A percentile compares a stretch with the other conserved stretches of the same genome.
Conservation (phyloP, 345 rosid genomes). For the Ricinus communis region DNA sequence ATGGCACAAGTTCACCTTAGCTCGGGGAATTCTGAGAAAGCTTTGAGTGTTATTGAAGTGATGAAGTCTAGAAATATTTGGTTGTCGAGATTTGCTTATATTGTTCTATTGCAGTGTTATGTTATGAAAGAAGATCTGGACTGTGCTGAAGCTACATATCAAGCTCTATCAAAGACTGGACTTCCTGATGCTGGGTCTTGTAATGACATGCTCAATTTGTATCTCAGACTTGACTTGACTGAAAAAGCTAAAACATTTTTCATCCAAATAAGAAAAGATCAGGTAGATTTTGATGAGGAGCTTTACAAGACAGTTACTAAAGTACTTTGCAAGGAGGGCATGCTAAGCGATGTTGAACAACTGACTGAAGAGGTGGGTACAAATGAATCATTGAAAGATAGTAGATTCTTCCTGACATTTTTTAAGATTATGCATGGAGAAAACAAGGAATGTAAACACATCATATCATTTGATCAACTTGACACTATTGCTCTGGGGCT, state of each 20-base stretch:
- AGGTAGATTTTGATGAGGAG: constrained; percentile 52
- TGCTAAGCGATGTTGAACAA: constrained; percentile 50
- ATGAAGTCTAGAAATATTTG: constrained; percentile 70
- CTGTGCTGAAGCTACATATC: constrained; percentile 74
- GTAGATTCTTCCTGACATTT: constrained; percentile 60
- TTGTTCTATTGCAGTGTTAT: constrained; percentile 77
- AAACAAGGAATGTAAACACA: constrained; percentile 21
- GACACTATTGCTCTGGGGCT: constrained; percentile 55
- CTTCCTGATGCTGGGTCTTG: constrained; percentile 78
- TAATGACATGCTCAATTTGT: constrained; percentile 72
- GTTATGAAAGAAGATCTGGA: constrained; percentile 58
- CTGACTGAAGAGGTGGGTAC: constrained; percentile 49
- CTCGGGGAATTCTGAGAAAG: constrained; percentile 62
- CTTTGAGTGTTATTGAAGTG: constrained; percentile 52
- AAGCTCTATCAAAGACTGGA: constrained; percentile 61
- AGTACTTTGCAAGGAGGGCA: constrained; percentile 62
- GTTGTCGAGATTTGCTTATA: constrained; percentile 77
- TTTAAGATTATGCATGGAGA: constrained; percentile 35
- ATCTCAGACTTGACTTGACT: constrained; percentile 45
- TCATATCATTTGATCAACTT: constrained; percentile 28
- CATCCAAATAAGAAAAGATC: constrained; percentile 49
- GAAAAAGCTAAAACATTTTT: constrained; percentile 61
- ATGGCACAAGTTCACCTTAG: constrained; percentile 86
- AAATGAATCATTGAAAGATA: constrained; percentile 37
- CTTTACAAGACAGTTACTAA: constrained; percentile 55